Evolutionary conservation across 352 stramenopile genomes (phyloP).

Genomic region (Phytopythium cucurbitacearum): DNA sequence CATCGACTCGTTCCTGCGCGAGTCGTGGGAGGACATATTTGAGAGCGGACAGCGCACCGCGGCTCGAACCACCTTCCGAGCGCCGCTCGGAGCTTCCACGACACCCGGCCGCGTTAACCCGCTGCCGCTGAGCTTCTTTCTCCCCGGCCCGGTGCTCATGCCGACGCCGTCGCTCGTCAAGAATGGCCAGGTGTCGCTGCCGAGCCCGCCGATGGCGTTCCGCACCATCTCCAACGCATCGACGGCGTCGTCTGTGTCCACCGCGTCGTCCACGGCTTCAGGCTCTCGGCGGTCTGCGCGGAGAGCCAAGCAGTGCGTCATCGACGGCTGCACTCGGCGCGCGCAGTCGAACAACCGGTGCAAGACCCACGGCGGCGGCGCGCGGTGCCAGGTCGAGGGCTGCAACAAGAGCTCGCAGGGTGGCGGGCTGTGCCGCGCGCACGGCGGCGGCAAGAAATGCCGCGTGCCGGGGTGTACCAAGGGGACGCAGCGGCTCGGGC

Average conservation of each 20-base stretch:
- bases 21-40: conserved; percentile 53
- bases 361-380: conserved; percentile 77
- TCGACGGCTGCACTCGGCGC: conserved; percentile 49
- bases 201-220: conserved; percentile 14
- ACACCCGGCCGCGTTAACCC: conserved; percentile 21
- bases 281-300: conserved; percentile 18
- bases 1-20: conserved; percentile 57
- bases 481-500: conserved; percentile 64
- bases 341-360: conserved; percentile 80
- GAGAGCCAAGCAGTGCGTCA: conserved; percentile 64
- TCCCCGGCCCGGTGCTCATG: conserved; percentile 11
- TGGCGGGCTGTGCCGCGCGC: conserved; percentile 54
- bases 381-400: conserved; percentile 57
- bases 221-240: conserved; percentile 20
- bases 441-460: conserved; percentile 75
- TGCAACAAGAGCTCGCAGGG: conserved; percentile 81
- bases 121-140: conserved; percentile 20
- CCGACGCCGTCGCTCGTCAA: conserved; percentile 11
- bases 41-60: conserved; percentile 16
- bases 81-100: conserved; percentile 12
- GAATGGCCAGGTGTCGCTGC: conserved; percentile 15
- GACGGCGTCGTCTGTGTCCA: conserved; percentile 18
- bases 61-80: conserved; percentile 17
- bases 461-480: conserved; percentile 62
- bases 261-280: conserved; percentile 19